Conservation (phyloP, 1,284 basidiomycete species). For the Austroboletus niveus region DNA sequence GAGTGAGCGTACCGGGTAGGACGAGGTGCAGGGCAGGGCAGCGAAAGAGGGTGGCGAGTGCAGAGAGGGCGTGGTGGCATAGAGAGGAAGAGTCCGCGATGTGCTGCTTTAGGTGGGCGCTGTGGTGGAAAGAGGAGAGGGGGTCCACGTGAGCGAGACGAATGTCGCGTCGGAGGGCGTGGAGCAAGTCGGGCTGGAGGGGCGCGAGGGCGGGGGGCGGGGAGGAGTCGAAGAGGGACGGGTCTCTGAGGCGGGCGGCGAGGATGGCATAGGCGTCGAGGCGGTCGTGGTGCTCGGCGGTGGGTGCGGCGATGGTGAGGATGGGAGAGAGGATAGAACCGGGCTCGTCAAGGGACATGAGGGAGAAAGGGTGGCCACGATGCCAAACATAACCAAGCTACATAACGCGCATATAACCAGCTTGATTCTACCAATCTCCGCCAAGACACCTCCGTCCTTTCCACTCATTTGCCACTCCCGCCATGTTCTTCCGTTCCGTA, state of each 20-base stretch:
- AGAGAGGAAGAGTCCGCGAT: conserved; percentile 42
- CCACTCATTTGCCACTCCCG: not conserved
- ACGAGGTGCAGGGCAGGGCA: conserved; percentile 42
- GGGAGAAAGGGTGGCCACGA: not conserved
- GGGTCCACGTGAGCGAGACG: conserved; percentile 41
- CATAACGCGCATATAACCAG: no score
- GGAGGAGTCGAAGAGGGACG: conserved; percentile 15
- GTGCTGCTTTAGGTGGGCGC: conserved; percentile 38
- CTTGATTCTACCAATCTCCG: no score
- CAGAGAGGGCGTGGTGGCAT: conserved; percentile 50
- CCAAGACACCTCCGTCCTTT: not conserved
- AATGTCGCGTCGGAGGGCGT: conserved; percentile 49
- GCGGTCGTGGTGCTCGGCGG: conserved; percentile 46
- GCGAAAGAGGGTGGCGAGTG: conserved; percentile 47
- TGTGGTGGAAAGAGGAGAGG: conserved; percentile 21
- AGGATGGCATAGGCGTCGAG: conserved; percentile 57
- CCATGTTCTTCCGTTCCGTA: conserved; percentile 21
- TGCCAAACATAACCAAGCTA: no score
- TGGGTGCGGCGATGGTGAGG: conserved; percentile 45
- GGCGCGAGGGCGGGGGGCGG: conserved; percentile 33
- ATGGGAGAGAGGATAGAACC: conserved; percentile 43
- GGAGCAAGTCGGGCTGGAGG: conserved; percentile 33
- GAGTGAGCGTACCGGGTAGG: conserved; percentile 51
- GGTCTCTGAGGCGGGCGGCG: conserved; percentile 39
- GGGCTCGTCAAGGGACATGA: conserved; percentile 8